Conservation (phyloP, 2,329 filamentous ascomycete species). For the Aspergillus sp. region DNA sequence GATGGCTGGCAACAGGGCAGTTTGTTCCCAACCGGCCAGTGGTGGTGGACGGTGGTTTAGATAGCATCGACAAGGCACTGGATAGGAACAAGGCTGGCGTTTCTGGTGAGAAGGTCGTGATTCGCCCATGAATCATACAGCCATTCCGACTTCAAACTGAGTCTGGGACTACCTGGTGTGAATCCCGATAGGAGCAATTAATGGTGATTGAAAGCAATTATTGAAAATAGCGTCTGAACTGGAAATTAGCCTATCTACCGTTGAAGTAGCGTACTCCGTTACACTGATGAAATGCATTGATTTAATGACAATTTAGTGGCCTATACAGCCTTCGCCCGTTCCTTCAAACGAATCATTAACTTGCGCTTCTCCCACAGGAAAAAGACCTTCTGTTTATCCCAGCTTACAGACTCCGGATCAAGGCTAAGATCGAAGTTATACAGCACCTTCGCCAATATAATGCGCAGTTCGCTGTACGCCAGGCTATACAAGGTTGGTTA, state of each 20-base stretch:
- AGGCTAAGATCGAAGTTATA: slow-evolving; percentile 25
- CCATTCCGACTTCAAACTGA: no score
- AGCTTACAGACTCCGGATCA: slow-evolving; percentile 15
- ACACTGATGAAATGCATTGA: no score
- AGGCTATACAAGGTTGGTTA: slow-evolving; percentile 3
- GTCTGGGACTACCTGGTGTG: no score
- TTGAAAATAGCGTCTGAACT: no score
- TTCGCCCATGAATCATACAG: slow-evolving; percentile 6
- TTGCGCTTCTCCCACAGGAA: slow-evolving; percentile 29
- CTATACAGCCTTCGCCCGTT: not conserved
- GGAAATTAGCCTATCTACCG: no score
- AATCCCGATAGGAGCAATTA: no score
- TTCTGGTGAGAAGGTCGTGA: slow-evolving; percentile 21
- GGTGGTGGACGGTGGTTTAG: slow-evolving; percentile 30
- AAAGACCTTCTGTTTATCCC: slow-evolving; percentile 24
- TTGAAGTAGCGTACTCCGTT: no score
- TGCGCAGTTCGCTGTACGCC: slow-evolving; percentile 14
- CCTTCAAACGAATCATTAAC: slow-evolving; percentile 11
- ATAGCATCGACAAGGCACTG: slow-evolving; percentile 18
- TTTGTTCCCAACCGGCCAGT: slow-evolving; percentile 29
- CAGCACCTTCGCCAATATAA: slow-evolving; percentile 8
- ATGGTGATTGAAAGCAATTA: no score
- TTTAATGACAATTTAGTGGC: no score
- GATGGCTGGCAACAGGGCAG: slow-evolving; percentile 30
- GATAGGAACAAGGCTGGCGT: slow-evolving; percentile 20